These are phyloP conservation scores for Apiotrichum sp. DNA, from an alignment of 1,284 basidiomycete species.

Conservation along the genomic window DNA sequence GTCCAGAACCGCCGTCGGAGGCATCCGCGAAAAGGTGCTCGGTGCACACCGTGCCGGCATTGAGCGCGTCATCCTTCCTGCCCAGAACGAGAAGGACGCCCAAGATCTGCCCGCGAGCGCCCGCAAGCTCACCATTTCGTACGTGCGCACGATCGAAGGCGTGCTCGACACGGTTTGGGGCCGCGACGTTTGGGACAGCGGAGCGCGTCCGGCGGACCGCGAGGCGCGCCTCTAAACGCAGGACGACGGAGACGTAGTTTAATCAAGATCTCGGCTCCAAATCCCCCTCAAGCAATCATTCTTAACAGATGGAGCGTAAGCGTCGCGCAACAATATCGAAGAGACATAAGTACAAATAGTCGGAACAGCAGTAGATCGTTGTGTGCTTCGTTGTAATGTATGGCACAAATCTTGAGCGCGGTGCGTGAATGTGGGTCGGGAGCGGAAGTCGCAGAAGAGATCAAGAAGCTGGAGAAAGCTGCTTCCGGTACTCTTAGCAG, in stretches of 20 bases:
- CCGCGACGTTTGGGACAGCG: conserved; percentile 8
- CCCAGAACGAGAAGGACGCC: conserved; percentile 76
- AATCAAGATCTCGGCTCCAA: no score
- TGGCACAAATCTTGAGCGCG: background rate
- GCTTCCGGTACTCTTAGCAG: no score
- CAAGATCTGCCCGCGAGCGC: conserved; percentile 87
- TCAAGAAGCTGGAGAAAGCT: no score
- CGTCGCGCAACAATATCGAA: no score
- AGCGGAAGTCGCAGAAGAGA: no score
- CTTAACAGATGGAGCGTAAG: background rate
- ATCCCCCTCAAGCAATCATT: background rate
- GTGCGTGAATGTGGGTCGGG: no score
- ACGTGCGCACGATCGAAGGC: conserved; percentile 29
- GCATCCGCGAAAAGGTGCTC: conserved; percentile 87
- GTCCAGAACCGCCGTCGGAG: conserved; percentile 67
- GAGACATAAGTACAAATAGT: background rate
- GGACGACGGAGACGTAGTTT: no score
- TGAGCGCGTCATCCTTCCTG: conserved; percentile 71
- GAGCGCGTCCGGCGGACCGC: conserved; percentile 1
- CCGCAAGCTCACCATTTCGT: conserved; percentile 79
- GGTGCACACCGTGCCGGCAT: conserved; percentile 88
- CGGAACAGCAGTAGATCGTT: background rate
- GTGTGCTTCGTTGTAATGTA: background rate
- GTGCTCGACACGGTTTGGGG: conserved; percentile 39
- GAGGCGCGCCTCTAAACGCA: conserved; percentile 2